Base-by-base conservation (phyloP, 345 rosid species). In the Laguncularia racemosa region DNA sequence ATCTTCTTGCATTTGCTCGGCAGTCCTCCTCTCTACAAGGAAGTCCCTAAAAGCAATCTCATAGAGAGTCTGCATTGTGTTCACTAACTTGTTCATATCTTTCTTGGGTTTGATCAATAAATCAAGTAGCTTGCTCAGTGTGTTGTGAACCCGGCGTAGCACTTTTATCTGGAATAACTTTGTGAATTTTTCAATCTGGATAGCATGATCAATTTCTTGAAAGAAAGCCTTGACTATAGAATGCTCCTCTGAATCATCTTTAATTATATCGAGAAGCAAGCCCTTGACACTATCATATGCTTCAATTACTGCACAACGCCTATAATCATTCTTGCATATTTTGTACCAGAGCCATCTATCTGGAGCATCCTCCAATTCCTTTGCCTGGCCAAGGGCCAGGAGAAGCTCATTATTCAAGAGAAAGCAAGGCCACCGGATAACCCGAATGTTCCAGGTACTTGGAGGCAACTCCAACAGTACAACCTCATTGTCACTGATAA, bases 371-470 rank as follows among this genome's bases (percentile, higher is more conserved):
- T 82, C 62, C 79, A 88, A 72, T 80, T 84, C 91, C 72, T 73
- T 80, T 49, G 92, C 95, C 80, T 91, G 85, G 77, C 88, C 78
- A 56, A 91, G 86, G 45, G 98, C 95, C 71, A 88, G 92, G 57
- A 85, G 76, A 68, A 91, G 73, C 81, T 88, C 98, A 60, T 84
- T 91, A 75, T 95, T 81, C 55, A 91, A 80, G 61, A 91, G 78
- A 68, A 88, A 86, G 76, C 88, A 84, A 5, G 98, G 98, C 96
- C 96, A 91, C 33, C 95, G 85, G 67, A 91, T 76, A 62, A 88
- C 98, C 55, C 79, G 70, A 46, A 79, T 90, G 58, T 81, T 76
- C 96, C 95, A 91, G 50, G 82, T 61, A 82, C 81, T 81, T 59
- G 78, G 76, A n/a, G 91, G 86, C 66, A 88, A 75, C 77, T 91